These are phyloP conservation scores for Candida verbasci DNA, from an alignment of 805 yeast species.

Conservation along the genomic window DNA sequence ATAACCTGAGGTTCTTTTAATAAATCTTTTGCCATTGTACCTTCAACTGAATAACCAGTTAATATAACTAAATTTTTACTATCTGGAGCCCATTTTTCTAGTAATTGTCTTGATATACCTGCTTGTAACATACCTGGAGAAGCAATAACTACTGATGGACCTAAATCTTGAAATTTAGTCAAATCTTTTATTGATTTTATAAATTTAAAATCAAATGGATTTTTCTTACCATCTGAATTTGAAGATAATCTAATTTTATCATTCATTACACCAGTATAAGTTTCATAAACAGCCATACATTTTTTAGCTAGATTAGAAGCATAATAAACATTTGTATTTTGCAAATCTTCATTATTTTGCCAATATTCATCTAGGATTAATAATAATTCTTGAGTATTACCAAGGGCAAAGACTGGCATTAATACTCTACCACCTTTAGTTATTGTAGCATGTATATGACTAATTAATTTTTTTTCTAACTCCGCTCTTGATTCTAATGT, in stretches of 20 bases:
- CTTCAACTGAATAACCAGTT: conserved; percentile 98
- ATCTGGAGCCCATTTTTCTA: conserved; percentile 98
- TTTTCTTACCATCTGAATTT: conserved; percentile 34
- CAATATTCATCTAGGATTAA: conserved; percentile 93
- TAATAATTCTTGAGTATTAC: conserved; percentile 92
- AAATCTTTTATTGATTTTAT: conserved; percentile 74
- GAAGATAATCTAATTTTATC: conserved; percentile 73
- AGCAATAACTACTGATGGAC: conserved; percentile 94
- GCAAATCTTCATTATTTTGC: conserved; percentile 78
- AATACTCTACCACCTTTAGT: conserved; percentile 87
- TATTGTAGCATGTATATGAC: conserved; percentile 77
- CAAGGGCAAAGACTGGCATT: conserved; percentile 93
- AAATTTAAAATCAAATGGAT: conserved; percentile 87
- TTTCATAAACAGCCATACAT: conserved; percentile 96
- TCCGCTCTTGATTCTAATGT: conserved; percentile 88
- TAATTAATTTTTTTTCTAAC: conserved; percentile 77
- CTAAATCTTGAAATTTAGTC: conserved; percentile 85
- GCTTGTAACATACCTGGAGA: conserved; percentile 98
- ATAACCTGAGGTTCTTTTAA: conserved; percentile 88
- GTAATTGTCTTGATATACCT: conserved; percentile 85
- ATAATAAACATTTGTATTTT: conserved; percentile 77
- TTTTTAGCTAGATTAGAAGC: conserved; percentile 92
- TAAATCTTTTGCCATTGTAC: conserved; percentile 91
- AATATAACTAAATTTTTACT: conserved; percentile 80
- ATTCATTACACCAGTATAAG: conserved; percentile 96